Conservation (phyloP, 805 yeast species). For the Saccharomycopsis olivae region DNA sequence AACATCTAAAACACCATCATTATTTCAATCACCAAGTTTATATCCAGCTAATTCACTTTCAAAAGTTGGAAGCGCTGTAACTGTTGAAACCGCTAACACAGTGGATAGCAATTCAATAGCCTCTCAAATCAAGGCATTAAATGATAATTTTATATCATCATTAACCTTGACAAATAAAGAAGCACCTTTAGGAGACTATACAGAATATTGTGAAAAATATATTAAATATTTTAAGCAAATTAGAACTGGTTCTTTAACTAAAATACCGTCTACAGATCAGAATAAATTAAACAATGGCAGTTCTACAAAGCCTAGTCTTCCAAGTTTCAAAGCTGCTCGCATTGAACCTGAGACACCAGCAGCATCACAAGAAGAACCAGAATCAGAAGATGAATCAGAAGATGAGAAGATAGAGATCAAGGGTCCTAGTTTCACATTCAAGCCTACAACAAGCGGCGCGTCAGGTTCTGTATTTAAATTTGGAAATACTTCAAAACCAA, state of each 20-base stretch:
- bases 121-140: conserved; percentile 17
- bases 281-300: neutral
- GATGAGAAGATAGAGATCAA: conserved; percentile 13
- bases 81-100: neutral
- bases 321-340: neutral
- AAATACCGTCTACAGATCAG: neutral
- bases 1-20: neutral
- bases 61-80: neutral
- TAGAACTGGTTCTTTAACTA: neutral
- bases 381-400: conserved; percentile 2
- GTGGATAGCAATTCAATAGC: conserved; percentile 3
- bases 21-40: neutral
- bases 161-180: conserved; percentile 8
- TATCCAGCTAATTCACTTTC: neutral
- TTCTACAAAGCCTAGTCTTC: neutral
- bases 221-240: conserved; percentile 15
- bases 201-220: conserved; percentile 16
- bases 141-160: conserved; percentile 15
- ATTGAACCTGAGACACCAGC: neutral
- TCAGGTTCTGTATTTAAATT: conserved; percentile 6
- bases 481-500: conserved; percentile 4
- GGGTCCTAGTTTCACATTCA: conserved; percentile 12
- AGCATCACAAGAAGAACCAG: neutral
- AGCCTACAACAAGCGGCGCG: neutral
- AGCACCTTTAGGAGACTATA: conserved; percentile 17